Conservation (phyloP, 257 asterid species). For the Capsicum chinense region DNA sequence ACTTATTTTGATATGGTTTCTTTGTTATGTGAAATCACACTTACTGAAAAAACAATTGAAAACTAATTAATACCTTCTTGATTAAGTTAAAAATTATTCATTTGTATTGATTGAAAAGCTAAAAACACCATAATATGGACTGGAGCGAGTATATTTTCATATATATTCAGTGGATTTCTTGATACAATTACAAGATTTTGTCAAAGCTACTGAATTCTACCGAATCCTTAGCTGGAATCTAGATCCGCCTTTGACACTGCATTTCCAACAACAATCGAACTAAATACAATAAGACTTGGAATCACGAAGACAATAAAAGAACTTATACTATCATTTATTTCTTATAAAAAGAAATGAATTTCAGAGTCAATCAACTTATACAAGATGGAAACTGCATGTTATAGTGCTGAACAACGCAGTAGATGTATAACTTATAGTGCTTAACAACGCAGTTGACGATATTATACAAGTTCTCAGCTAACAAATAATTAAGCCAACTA, state of each 20-base stretch:
- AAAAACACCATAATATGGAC: background rate
- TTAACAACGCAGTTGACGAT: background rate
- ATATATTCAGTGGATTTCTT: background rate
- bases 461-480: background rate
- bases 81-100: background rate
- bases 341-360: background rate
- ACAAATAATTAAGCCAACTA: background rate
- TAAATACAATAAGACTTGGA: background rate
- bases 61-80: background rate
- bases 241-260: background rate
- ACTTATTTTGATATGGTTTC: too few relatives aligned
- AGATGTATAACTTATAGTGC: background rate
- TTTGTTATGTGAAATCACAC: background rate
- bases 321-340: background rate
- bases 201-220: background rate
- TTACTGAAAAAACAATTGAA: background rate
- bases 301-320: background rate
- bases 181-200: background rate
- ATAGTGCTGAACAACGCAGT: background rate
- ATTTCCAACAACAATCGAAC: background rate
- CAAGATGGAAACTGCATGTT: background rate
- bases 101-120: background rate
- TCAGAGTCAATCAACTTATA: constrained; percentile 19
- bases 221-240: background rate
- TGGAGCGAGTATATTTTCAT: background rate